Conservation (phyloP, 495 filamentous ascomycete genomes). For the Usnea hakonensis region DNA sequence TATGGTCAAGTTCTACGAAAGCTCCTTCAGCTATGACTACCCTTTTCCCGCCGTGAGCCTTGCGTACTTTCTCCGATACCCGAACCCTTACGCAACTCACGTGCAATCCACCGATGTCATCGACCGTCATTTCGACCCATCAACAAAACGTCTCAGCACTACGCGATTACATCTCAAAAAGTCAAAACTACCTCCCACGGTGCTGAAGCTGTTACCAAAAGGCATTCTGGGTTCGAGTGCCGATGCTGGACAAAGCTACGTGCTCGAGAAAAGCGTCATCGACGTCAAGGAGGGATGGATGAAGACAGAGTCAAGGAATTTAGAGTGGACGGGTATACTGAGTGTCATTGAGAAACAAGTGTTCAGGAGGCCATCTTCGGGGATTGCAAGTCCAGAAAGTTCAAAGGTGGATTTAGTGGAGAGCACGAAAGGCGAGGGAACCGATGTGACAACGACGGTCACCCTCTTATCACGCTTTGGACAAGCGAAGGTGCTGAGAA, state of each 20-base stretch:
- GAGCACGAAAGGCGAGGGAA: constrained; percentile 49
- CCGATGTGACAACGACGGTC: constrained; percentile 75
- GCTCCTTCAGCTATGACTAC: constrained; percentile 82
- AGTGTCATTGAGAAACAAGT: constrained; percentile 84
- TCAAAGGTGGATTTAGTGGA: constrained; percentile 27
- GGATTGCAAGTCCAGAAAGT: constrained; percentile 19
- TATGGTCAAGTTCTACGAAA: constrained; percentile 86
- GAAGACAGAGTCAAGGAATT: constrained; percentile 72
- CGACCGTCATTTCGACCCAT: constrained; percentile 70
- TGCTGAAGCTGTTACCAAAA: constrained; percentile 73
- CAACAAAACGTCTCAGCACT: constrained; percentile 74
- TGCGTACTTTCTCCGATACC: constrained; percentile 98
- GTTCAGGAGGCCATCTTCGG: constrained; percentile 47
- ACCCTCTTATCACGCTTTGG: constrained; percentile 76
- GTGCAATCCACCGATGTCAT: constrained; percentile 96
- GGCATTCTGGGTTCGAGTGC: constrained; percentile 58
- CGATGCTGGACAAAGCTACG: constrained; percentile 69
- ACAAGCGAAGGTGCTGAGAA: constrained; percentile 57
- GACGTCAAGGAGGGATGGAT: constrained; percentile 87
- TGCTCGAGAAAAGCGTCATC: constrained; percentile 84
- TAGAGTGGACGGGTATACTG: constrained; percentile 86
- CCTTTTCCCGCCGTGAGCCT: constrained; percentile 86
- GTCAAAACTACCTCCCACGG: constrained; percentile 75
- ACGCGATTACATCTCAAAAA: constrained; percentile 89
- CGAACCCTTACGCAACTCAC: constrained; percentile 92